Conservation (phyloP, 2,329 filamentous ascomycete genomes). For the Chrysoporthe cubensis region DNA sequence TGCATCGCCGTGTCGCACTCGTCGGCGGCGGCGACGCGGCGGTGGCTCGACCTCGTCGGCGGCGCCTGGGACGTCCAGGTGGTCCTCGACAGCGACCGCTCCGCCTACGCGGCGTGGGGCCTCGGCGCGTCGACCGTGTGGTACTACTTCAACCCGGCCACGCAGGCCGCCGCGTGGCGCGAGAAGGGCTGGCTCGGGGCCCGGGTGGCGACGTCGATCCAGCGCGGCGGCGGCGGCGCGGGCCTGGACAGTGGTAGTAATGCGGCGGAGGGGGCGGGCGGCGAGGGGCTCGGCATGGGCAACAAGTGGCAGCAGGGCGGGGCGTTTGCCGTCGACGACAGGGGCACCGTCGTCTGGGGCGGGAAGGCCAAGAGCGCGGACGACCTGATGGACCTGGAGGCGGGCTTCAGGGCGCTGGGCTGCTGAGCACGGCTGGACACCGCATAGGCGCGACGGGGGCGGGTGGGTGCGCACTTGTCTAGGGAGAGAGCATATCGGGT, state of each 20-base stretch:
- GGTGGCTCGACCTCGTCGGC: slow-evolving; percentile 62
- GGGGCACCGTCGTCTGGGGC: slow-evolving; percentile 55
- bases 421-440: slow-evolving; percentile 33
- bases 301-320: slow-evolving; percentile 62
- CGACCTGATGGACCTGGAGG: slow-evolving; percentile 59
- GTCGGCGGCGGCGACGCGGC: slow-evolving; percentile 56
- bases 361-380: slow-evolving; percentile 52
- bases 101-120: slow-evolving; percentile 63
- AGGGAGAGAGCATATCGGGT: no score
- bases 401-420: slow-evolving; percentile 42
- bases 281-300: slow-evolving; percentile 50
- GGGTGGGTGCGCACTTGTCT: no score
- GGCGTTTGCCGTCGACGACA: slow-evolving; percentile 54
- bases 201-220: slow-evolving; percentile 52
- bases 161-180: slow-evolving; percentile 56
- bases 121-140: slow-evolving; percentile 55
- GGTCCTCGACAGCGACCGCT: slow-evolving; percentile 59
- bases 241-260: slow-evolving; percentile 37
- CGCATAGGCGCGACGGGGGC: neutral
- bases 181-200: slow-evolving; percentile 60
- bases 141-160: slow-evolving; percentile 58
- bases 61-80: slow-evolving; percentile 61
- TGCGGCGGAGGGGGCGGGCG: slow-evolving; percentile 44
- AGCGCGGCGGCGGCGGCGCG: slow-evolving; percentile 32
- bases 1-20: slow-evolving; percentile 66